phyloP scores from a whole-genome alignment of 495 filamentous ascomycete species.

The Penicillium riverlandense region DNA sequence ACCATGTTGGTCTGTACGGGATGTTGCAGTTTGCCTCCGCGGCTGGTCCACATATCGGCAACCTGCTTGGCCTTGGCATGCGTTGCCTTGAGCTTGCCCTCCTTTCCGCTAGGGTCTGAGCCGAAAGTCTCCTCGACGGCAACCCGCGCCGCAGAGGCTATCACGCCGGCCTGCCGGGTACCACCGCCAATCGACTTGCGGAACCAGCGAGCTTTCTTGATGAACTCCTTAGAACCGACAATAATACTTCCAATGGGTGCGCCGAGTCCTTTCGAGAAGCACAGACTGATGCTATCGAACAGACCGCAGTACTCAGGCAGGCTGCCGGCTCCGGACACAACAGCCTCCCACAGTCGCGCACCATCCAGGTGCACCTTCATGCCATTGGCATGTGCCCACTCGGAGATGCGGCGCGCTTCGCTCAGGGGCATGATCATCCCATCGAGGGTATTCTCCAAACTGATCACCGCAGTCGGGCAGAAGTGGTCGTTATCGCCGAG shows the following conservation, averaged over 20 bases:
- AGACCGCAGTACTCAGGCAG: constrained; percentile 60
- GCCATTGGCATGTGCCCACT: constrained; percentile 58
- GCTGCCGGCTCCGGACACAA: constrained; percentile 49
- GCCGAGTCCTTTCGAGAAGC: constrained; percentile 85
- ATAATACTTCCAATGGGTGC: constrained; percentile 82
- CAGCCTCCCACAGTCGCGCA: constrained; percentile 76
- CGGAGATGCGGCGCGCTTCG: constrained; percentile 58
- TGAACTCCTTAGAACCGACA: constrained; percentile 56
- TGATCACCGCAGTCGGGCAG: constrained; percentile 71
- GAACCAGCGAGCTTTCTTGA: constrained; percentile 70
- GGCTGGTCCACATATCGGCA: constrained; percentile 52
- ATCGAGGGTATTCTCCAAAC: constrained; percentile 76
- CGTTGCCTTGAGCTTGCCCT: constrained; percentile 53
- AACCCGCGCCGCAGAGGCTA: constrained; percentile 40
- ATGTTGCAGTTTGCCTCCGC: constrained; percentile 40
- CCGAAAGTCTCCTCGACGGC: constrained; percentile 56
- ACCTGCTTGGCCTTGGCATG: constrained; percentile 62
- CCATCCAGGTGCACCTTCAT: constrained; percentile 81
- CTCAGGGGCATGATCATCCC: constrained; percentile 70
- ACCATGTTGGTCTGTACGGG: constrained; percentile 83
- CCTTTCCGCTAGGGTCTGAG: constrained; percentile 48
- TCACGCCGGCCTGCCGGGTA: constrained; percentile 56
- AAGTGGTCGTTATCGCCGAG: constrained; percentile 35
- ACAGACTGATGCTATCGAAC: constrained; percentile 77
- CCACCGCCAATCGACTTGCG: constrained; percentile 84